phyloP scores from a whole-genome alignment of 345 rosid species.

The Angophora floribunda region DNA sequence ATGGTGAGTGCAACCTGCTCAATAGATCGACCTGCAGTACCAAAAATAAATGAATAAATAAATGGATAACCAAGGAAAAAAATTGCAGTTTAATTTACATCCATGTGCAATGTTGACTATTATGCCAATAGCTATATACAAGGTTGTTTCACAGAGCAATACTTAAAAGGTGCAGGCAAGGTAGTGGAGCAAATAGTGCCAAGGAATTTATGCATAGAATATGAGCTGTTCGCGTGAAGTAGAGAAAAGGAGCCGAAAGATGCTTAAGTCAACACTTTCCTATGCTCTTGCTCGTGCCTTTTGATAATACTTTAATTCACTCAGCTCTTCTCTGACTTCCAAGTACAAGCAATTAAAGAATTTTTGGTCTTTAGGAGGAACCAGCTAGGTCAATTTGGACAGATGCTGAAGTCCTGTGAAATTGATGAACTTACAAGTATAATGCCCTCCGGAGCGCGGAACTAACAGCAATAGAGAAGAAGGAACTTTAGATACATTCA shows the following conservation, averaged over 20 bases:
- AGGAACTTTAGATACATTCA: not conserved
- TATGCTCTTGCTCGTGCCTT: not conserved
- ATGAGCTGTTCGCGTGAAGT: not conserved
- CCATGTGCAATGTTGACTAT: conserved; percentile 15
- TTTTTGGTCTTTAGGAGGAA: not conserved
- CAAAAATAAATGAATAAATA: not conserved
- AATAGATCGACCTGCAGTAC: conserved; percentile 73
- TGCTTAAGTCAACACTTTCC: not conserved
- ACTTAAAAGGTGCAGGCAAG: not conserved
- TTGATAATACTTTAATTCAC: not conserved
- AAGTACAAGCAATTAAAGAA: not conserved
- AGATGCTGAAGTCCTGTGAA: not conserved
- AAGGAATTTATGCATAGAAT: not conserved
- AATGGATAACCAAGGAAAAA: not conserved
- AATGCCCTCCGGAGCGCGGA: not conserved
- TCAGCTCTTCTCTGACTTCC: not conserved
- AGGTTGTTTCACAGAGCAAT: not conserved
- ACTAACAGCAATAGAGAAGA: not conserved
- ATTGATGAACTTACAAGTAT: not conserved
- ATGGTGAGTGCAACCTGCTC: conserved; percentile 71
- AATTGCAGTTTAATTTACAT: not conserved
- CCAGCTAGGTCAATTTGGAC: not conserved
- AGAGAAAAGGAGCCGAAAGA: not conserved
- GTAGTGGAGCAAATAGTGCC: not conserved
- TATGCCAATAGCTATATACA: not conserved